Base-by-base conservation (phyloP, 192 early-diverging fungal species). In the Endogone sp. region DNA sequence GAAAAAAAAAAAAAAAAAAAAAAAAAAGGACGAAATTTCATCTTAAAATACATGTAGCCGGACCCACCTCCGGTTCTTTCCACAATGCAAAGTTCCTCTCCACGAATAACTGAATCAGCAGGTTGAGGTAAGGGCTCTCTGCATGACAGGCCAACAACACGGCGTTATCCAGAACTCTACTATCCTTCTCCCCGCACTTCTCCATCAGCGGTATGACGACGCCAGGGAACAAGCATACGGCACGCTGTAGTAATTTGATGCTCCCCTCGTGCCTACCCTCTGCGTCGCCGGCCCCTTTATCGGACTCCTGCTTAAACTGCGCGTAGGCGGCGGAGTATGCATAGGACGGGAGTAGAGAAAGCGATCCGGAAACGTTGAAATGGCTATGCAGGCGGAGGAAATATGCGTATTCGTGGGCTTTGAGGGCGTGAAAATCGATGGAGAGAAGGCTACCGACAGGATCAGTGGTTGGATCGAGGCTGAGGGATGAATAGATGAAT, bases 341-440 rank as follows among this genome's bases (percentile, higher is more conserved):
- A 84, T 87, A 88, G 68, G 90, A 94, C 4, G 92, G 93, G 71
- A 86, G 76, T 8, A 21, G 27, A 6, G 27, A 60, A 10, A 60
- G 59, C 59, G 59, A 28, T 16, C 21, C 59, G 20, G 26, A 23
- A n/a, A 31, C 16, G 25, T 83, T 59, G 21, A 44, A 66, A 66
- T 60, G 64, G 64, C 65, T 67, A 16, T 64, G 67, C 56, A 79
- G 64, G 26, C 72, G 72, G 32, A 79, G 44, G 10, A 88, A 74
- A 65, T 90, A 93, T 30, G 82, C 74, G 65, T 89, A 87, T 67
- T 95, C 89, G 26, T 82, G 81, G 23, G 89, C 86, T 74, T 91
- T 93, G 24, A 96, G 67, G 1, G 95, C 93, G 77, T 91, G 89
- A 75, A 90, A 94, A 68, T 98, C 96, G 70, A 96, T 88, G 29